Base-by-base conservation (phyloP, 768 basidiomycete genomes). In the Amanita phalloides region DNA sequence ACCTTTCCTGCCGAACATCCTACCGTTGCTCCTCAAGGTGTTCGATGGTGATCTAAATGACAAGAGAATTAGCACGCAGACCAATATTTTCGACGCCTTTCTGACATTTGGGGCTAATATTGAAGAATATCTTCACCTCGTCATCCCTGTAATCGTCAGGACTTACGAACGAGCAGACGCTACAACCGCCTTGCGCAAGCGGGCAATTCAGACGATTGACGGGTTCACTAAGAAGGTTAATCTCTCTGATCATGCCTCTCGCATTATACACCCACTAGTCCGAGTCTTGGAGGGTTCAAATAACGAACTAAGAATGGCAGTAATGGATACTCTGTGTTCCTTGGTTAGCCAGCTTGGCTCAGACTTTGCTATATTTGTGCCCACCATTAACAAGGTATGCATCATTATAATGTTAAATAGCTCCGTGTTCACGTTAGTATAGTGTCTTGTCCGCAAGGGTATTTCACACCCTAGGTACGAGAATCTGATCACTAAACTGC, bases 361-460 rank as follows among this genome's bases (percentile, higher is more conserved):
- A 0, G 95, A 98, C 64, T 99, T 94, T 58, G 93, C 96, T 3
- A 91, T 99, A 41, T 99, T 98, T 60, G 89, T 98, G 33, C 93
- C 96, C 0, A 94, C 94, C 58, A 89, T 99, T 57, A 91, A 91
- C 66, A 97, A 98, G 77, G 94, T 89, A 49, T 21, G 45, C 28
- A 47, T 14, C 37, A 10, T 4, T 8, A 13, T 37, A 13, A 43
- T 13, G 2, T 32, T 35, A 21, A 41, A 11, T 17, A 10, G 4
- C 21, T 37, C 28, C 7, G n/a, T 41, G 55, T 49, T 55, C 50
- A 33, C 55, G 32, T 32, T 55, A 38, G 28, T 33, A 30, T 28
- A 95, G 93, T 81, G 82, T 53, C 70, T 94, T 26, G 67, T 88
- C 14, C 77, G 84, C 32, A 82, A 87, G 56, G 80, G 82, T 30